Base-by-base conservation (phyloP, 2,329 filamentous ascomycete species). In the Aspergillus awamori region DNA sequence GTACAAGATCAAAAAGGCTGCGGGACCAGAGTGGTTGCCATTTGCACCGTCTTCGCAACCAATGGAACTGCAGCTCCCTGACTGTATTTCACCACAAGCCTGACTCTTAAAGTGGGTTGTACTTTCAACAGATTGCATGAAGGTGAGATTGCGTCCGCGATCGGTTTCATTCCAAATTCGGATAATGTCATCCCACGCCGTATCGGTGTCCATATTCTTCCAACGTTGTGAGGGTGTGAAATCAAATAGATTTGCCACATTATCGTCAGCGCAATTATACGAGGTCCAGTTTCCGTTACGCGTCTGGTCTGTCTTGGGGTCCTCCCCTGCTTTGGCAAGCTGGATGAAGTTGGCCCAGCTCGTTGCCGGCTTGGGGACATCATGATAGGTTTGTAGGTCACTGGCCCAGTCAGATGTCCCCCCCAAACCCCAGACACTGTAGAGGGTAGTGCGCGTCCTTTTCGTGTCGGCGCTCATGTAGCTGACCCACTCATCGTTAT, bases 61-160 rank as follows among this genome's bases (percentile, higher is more conserved):
- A 11, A 45, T 3, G 4, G 41, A 22, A n/a, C 0, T 45, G 41
- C 41, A 45, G 17, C 41, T 45, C 4, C 4, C 2, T 8, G 39
- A 3, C 15, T 20, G 2, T 8, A 22, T 8, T 1, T 13, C 0
- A 45, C 4, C 4, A 4, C 41, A 45, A 2, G 8, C 17, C 10
- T 45, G 3, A 22, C 0, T 0, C 17, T 4, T 2, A 3, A 45
- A 10, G 2, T 13, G 10, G 41, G 17, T 24, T 0, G 41, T 45
- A 15, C 41, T 45, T 1, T 13, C 17, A 13, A 45, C 41, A 10
- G 41, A 45, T 22, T 2, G 0, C 17, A 45, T 45, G 41, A 45
- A 45, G 1, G 1, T 22, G 0, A 22, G 0, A 22, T 3, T 1
- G 41, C 41, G 41, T 3, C 2, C 17, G 0, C 2, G 4, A 22